These are phyloP conservation scores for Rhodotorula sp. DNA, from an alignment of 1,284 basidiomycete genomes.

Conservation along the genomic window DNA sequence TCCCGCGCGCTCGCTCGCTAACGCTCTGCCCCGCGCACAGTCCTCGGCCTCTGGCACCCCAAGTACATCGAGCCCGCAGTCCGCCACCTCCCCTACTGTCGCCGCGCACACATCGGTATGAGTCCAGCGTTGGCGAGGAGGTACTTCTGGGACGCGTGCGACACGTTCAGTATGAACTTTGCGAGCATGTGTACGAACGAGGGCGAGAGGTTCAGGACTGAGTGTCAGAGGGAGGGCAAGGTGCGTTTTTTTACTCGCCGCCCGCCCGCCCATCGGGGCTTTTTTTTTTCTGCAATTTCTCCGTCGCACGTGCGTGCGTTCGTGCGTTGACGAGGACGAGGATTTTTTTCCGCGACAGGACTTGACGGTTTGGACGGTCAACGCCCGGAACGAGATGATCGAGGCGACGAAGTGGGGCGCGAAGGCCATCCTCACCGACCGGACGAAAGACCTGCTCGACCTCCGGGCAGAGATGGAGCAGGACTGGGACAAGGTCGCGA, in stretches of 20 bases:
- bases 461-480: constrained; percentile 62
- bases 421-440: constrained; percentile 83
- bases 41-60: constrained; percentile 70
- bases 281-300: no score
- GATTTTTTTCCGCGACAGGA: constrained; percentile 5
- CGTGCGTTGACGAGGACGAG: neutral
- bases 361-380: constrained; percentile 89
- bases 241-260: constrained; percentile 49
- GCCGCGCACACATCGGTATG: constrained; percentile 79
- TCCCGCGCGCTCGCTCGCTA: neutral
- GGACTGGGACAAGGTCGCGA: constrained; percentile 32
- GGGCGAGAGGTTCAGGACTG: constrained; percentile 65
- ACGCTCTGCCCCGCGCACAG: neutral
- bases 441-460: constrained; percentile 70
- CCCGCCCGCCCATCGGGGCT: no score
- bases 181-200: constrained; percentile 68
- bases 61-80: constrained; percentile 78
- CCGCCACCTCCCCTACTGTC: constrained; percentile 72
- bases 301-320: no score
- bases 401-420: constrained; percentile 91
- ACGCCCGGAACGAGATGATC: constrained; percentile 87
- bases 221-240: constrained; percentile 78
- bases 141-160: constrained; percentile 88
- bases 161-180: constrained; percentile 86
- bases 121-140: constrained; percentile 63